Evolutionary conservation across 2,329 filamentous ascomycete species (phyloP).

Genomic region (Chaetomium globosum): DNA sequence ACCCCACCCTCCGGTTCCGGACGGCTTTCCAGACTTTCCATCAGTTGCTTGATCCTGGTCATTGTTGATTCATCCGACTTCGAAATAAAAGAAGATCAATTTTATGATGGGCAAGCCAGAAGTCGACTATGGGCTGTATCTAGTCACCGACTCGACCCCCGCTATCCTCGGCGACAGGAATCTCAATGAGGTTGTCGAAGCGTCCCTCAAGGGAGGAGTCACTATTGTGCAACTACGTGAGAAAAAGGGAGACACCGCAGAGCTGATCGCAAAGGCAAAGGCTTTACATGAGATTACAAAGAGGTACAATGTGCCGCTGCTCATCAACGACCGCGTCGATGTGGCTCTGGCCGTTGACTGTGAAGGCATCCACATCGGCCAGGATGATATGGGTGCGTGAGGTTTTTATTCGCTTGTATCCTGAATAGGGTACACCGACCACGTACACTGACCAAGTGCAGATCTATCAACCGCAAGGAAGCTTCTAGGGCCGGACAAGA

Average conservation of each 20-base stretch:
- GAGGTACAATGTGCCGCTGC: slow-evolving; percentile 70
- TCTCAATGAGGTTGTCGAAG: slow-evolving; percentile 72
- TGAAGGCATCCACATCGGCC: slow-evolving; percentile 91
- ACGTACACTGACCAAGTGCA: slow-evolving; percentile 36
- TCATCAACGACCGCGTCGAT: slow-evolving; percentile 93
- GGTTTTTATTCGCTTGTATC: background rate
- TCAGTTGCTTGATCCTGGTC: background rate
- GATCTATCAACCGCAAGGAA: slow-evolving; percentile 66
- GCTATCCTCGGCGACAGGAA: slow-evolving; percentile 74
- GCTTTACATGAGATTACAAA: slow-evolving; percentile 72
- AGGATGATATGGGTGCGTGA: slow-evolving; percentile 80
- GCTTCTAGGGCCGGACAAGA: slow-evolving; percentile 73
- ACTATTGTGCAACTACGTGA: slow-evolving; percentile 89
- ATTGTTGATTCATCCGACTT: background rate
- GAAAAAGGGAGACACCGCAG: slow-evolving; percentile 75
- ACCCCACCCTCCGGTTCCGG: slow-evolving; percentile 3
- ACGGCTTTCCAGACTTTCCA: background rate
- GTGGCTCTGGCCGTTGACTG: slow-evolving; percentile 82
- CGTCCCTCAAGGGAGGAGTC: slow-evolving; percentile 75
- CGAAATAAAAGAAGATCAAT: background rate
- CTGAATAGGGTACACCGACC: background rate
- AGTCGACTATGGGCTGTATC: slow-evolving; percentile 79
- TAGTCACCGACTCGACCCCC: slow-evolving; percentile 91
- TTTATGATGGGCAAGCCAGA: slow-evolving; percentile 24
- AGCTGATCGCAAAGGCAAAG: slow-evolving; percentile 69